phyloP scores from a whole-genome alignment of 352 stramenopile species.

The Pythium vanterpoolii region DNA sequence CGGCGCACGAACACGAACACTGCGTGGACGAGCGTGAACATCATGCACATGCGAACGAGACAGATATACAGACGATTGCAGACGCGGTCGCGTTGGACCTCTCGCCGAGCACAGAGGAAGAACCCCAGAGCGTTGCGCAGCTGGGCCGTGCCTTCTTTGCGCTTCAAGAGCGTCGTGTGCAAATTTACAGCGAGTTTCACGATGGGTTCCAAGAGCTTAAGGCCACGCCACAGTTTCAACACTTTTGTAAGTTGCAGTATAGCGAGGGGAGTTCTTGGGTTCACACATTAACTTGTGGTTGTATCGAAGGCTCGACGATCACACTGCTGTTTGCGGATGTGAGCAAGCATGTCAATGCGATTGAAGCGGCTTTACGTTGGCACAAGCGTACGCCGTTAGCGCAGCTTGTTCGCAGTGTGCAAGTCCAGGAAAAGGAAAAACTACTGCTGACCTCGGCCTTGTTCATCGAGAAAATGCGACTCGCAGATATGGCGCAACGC shows the following conservation, averaged over 20 bases:
- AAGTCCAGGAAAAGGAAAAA: constrained; percentile 81
- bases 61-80: constrained; percentile 14
- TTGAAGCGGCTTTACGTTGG: constrained; percentile 43
- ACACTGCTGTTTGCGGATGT: constrained; percentile 60
- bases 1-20: constrained; percentile 50
- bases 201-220: constrained; percentile 66
- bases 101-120: background rate
- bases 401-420: constrained; percentile 65
- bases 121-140: background rate
- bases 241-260: constrained; percentile 47
- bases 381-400: constrained; percentile 41
- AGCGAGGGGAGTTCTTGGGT: background rate
- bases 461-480: constrained; percentile 79
- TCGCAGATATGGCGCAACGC: constrained; percentile 34
- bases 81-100: constrained; percentile 13
- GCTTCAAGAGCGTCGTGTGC: constrained; percentile 62
- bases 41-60: constrained; percentile 1
- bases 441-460: constrained; percentile 76
- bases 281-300: too few species aligned
- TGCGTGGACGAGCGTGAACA: constrained; percentile 40
- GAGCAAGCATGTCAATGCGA: constrained; percentile 65
- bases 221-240: constrained; percentile 53
- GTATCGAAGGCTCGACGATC: constrained; percentile 43
- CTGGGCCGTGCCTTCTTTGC: constrained; percentile 45
- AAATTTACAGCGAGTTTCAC: constrained; percentile 68